Evolutionary conservation across 768 basidiomycete species (phyloP).

Genomic region (Pleurotus tuber-regium): DNA sequence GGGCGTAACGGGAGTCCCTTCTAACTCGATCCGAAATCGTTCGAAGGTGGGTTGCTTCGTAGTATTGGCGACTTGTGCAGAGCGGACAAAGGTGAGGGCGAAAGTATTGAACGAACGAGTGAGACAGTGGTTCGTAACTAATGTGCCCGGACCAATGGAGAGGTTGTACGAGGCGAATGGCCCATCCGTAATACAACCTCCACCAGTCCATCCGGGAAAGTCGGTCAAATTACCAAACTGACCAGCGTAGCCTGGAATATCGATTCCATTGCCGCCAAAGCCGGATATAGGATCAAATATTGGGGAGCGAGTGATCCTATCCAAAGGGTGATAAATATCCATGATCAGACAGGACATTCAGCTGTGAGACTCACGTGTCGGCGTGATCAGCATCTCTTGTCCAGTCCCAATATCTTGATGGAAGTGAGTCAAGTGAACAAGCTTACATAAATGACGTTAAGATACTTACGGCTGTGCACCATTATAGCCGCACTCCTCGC

Average conservation of each 20-base stretch:
- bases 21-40: slow-evolving; percentile 15
- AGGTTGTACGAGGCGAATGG: slow-evolving; percentile 13
- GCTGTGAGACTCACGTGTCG: too few relatives aligned
- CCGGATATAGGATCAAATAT: slow-evolving; percentile 11
- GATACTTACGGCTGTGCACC: slow-evolving; percentile 22
- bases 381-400: slow-evolving; percentile 9
- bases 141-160: slow-evolving; percentile 12
- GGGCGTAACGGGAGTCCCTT: slow-evolving; percentile 14
- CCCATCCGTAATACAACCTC: slow-evolving; percentile 13
- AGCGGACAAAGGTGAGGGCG: slow-evolving; percentile 15
- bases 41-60: slow-evolving; percentile 18
- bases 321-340: too few relatives aligned
- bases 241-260: slow-evolving; percentile 6
- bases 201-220: slow-evolving; percentile 14
- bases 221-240: slow-evolving; percentile 8
- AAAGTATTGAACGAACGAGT: slow-evolving; percentile 18
- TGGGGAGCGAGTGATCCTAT: slow-evolving; percentile 9
- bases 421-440: background rate
- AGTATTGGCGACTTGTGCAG: slow-evolving; percentile 13
- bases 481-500: slow-evolving; percentile 22
- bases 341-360: too few relatives aligned
- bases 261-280: slow-evolving; percentile 14
- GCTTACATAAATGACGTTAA: background rate
- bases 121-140: slow-evolving; percentile 19
- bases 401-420: slow-evolving; percentile 15